Evolutionary conservation across 2,329 filamentous ascomycete species (phyloP).

Genomic region (Aspergillus sp.): DNA sequence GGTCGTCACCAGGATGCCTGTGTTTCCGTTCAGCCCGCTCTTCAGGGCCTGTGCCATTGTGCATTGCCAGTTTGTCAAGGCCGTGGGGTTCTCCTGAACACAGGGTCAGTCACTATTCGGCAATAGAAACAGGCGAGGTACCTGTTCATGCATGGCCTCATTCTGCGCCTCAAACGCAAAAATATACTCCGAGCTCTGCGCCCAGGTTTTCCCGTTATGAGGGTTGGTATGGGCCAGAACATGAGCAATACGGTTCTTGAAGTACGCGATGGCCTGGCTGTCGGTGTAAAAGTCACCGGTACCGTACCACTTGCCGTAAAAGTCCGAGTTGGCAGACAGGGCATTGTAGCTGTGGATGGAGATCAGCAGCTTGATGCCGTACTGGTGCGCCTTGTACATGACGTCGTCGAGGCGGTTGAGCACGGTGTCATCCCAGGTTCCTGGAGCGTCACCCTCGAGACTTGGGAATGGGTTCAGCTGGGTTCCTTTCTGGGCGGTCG

Average conservation of each 20-base stretch:
- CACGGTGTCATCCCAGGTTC: background rate
- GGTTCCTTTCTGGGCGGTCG: conserved; percentile 2
- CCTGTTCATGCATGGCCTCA: background rate
- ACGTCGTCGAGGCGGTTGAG: background rate
- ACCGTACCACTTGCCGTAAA: background rate
- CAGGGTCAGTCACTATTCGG: background rate
- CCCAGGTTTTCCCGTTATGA: background rate
- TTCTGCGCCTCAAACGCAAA: background rate
- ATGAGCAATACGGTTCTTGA: background rate
- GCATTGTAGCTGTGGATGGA: background rate
- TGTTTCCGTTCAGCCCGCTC: background rate
- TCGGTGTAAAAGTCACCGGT: background rate
- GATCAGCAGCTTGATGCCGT: background rate
- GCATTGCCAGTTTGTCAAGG: background rate
- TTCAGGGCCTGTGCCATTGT: background rate
- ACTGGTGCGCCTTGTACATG: background rate
- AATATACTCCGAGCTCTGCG: background rate
- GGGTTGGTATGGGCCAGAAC: background rate
- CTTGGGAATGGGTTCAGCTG: background rate
- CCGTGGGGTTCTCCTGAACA: background rate
- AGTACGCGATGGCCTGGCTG: background rate
- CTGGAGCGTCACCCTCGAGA: background rate
- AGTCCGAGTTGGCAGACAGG: background rate
- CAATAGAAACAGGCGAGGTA: background rate
- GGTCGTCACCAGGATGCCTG: background rate